phyloP scores from a whole-genome alignment of 306 rosid species.

The Luffa acutangula region DNA sequence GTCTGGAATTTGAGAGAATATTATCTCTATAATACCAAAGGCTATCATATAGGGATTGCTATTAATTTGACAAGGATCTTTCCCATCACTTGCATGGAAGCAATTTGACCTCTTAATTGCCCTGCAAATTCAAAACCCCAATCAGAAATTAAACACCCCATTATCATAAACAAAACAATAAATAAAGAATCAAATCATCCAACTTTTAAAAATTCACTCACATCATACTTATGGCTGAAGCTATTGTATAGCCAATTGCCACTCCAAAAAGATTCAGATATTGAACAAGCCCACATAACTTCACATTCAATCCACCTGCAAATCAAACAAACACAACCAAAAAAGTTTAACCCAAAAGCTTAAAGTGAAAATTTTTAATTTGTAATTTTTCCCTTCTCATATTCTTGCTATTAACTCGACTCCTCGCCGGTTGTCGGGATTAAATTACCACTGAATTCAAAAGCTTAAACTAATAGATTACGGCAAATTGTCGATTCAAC shows the following conservation, averaged over 20 bases:
- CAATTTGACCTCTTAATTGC: constrained; percentile 70
- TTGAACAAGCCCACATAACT: constrained; percentile 69
- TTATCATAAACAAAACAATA: neutral
- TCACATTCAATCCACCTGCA: constrained; percentile 53
- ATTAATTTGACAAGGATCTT: constrained; percentile 47
- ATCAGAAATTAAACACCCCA: neutral
- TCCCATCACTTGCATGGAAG: constrained; percentile 46
- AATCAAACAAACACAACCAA: neutral
- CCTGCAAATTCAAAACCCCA: constrained; percentile 30
- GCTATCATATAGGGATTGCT: constrained; percentile 72
- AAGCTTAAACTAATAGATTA: neutral
- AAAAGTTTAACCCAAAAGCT: neutral
- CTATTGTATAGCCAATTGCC: constrained; percentile 75
- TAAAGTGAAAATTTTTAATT: neutral
- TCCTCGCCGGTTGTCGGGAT: too few relatives aligned
- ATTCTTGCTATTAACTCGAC: too few relatives aligned
- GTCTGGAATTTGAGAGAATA: constrained; percentile 69
- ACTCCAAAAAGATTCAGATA: constrained; percentile 62
- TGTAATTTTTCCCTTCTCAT: neutral
- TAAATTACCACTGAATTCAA: too few relatives aligned
- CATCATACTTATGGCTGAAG: constrained; percentile 75
- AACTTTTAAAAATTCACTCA: constrained; percentile 17
- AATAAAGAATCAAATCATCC: neutral
- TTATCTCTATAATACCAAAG: constrained; percentile 50
- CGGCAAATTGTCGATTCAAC: neutral